Base-by-base conservation (phyloP, 1,284 basidiomycete species). In the Irpex lacteus region DNA sequence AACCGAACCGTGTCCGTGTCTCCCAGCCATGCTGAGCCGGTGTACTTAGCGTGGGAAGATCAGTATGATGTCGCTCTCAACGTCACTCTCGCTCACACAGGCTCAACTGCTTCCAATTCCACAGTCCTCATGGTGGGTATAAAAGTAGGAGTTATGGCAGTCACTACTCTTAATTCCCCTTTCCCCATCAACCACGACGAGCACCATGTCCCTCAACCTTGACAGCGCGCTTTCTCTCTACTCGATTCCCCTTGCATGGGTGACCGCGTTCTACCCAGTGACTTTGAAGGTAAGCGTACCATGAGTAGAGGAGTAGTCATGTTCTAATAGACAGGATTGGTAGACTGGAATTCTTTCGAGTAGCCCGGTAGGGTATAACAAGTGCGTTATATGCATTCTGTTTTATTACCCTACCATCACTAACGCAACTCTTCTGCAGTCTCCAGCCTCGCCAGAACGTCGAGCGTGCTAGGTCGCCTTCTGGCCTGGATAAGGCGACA, bases 161-260 rank as follows among this genome's bases (percentile, higher is more conserved):
- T 26, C 26, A 26, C 26, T 26, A 26, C 26, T 26, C 26, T 3
- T 26, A 26, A 26, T 26, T 26, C 4, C 26, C 26, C 26, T 26
- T 21, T 36, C 34, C 21, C 4, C 9, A 6, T 36, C 34, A 6
- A 32, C 26, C 32, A 56, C 54, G 15, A 34, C 19, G 26, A 26
- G 26, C 26, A 59, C 60, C 8, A 65, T 62, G 63, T 11, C 59
- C n/a, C 13, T 59, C 56, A 65, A 40, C 58, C 50, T 65, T 49
- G 49, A 60, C 53, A 62, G 55, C 37, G 54, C 54, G 5, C 63
- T 65, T 47, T 55, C 60, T n/a, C 63, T 65, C n/a, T 65, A 65
- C 52, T 65, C 63, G 15, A 65, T 65, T 44, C 63, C 63, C 6
- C 47, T 37, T 5, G 58, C 62, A 18, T 65, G 63, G 63, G 11